Evolutionary conservation across 768 basidiomycete genomes (phyloP), one percentile per base, ranked within the genome.

Genomic region (Crassisporium funariophilum): DNA sequence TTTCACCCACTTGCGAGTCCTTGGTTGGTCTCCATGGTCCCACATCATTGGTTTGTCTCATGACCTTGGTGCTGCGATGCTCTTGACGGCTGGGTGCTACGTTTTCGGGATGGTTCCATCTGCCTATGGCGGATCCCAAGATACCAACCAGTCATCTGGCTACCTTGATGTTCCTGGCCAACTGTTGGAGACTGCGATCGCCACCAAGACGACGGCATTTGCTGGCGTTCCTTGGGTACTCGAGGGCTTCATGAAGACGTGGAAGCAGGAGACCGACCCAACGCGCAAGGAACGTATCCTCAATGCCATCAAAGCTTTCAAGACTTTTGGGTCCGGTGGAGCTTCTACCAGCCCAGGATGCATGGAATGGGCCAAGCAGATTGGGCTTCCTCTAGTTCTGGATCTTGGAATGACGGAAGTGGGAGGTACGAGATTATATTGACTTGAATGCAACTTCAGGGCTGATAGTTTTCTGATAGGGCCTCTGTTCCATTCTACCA

Each of bases 351-450:
- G 57, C 45, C 15, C 44, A 2, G 66, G 61, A 21, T 64, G 61
- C 42, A 42, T 66, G 1, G 41, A 59, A 21, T 70, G 67, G 66
- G 62, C 63, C 4, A 56, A 42, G 13, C 44, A 58, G 27, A 44
- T 62, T 7, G 47, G 46, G 4, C 41, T 70, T n/a, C 60, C 58
- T 12, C 29, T 70, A n/a, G 51, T 64, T n/a, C 45, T 67, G 24
- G 58, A 61, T 49, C 63, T 70, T 34, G 68, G 68, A 1, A 70
- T 70, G 68, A 70, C 67, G 2, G 68, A 70, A 52, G 20, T 67
- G 2, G 64, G 66, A 35, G 63, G 67, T 69, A 47, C 22, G 57
- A 39, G 17, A 15, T 5, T 9, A 34, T 33, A 27, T 11, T 13
- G 2, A 1, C 4, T 41, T 23, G 1, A 13, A 19, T 13, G 2